phyloP scores from a whole-genome alignment of 768 basidiomycete genomes.

The Russula sp. region DNA sequence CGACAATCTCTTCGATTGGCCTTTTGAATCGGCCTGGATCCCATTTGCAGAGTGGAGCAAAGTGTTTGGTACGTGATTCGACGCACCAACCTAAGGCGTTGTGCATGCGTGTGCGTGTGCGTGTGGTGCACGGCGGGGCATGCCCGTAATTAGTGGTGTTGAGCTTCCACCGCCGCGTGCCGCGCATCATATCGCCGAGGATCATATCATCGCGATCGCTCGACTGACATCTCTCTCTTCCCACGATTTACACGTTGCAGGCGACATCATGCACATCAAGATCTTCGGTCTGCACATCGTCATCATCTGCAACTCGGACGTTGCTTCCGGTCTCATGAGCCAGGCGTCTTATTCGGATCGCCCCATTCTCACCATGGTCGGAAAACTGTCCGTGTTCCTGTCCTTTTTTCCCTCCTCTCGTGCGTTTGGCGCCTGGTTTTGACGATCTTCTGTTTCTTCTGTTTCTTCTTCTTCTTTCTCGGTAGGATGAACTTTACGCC shows the following conservation, averaged over 20 bases:
- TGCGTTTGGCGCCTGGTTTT: background rate
- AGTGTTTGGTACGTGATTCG: constrained; percentile 16
- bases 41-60: constrained; percentile 20
- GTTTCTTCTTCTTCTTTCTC: no score
- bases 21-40: constrained; percentile 13
- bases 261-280: constrained; percentile 19
- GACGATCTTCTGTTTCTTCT: background rate
- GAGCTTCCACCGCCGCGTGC: no score
- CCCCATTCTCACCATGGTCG: constrained; percentile 21
- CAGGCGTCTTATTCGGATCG: constrained; percentile 21
- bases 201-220: background rate
- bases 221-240: background rate
- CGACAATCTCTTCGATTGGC: constrained; percentile 20
- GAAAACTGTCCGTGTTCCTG: constrained; percentile 9
- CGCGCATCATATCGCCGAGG: no score
- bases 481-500: constrained; percentile 19
- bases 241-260: background rate
- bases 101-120: background rate
- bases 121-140: background rate
- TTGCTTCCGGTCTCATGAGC: constrained; percentile 17
- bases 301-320: constrained; percentile 16
- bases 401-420: background rate
- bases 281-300: constrained; percentile 22
- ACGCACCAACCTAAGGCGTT: background rate
- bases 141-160: background rate